Percentiles rank a stretch among this genome's conserved stretches.
These are phyloP conservation scores for Cymbidium sinense DNA, from an alignment of 106 monocot genomes.

Conservation along the genomic window DNA sequence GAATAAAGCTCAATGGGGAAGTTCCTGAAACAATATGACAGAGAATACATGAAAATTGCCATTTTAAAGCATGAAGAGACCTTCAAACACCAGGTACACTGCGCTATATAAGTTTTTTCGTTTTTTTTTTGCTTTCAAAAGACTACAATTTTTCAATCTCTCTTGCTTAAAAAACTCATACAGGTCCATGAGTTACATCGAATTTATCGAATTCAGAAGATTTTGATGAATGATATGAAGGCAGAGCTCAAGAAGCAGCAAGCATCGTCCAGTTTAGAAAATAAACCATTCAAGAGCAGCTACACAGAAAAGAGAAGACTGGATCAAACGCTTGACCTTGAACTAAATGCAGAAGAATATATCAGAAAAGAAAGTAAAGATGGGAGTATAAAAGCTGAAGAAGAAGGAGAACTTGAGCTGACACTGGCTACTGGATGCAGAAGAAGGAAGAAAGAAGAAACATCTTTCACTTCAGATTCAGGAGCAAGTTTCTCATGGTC, in stretches of 20 bases:
- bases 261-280: background rate
- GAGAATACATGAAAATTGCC: constrained; percentile 52
- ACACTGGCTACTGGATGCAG: constrained; percentile 42
- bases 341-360: constrained; percentile 12
- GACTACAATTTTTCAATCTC: background rate
- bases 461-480: constrained; percentile 33
- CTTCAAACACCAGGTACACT: constrained; percentile 49
- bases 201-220: constrained; percentile 44
- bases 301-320: constrained; percentile 2
- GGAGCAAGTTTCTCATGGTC: constrained; percentile 39
- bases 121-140: background rate
- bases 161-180: background rate
- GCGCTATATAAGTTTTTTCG: background rate
- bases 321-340: constrained; percentile 13
- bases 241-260: constrained; percentile 21
- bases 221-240: constrained; percentile 36
- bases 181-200: constrained; percentile 63
- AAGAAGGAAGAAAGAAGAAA: constrained; percentile 27
- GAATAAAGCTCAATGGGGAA: constrained; percentile 29
- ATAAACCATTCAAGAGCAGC: background rate
- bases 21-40: constrained; percentile 28
- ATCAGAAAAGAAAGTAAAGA: background rate
- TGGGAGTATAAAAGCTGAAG: constrained; percentile 4
- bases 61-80: constrained; percentile 59
- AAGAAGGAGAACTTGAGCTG: constrained; percentile 28